Evolutionary conservation across 257 asterid species (phyloP), one percentile per base, ranked within the genome.

Genomic region (Jaltomata sinuosa): DNA sequence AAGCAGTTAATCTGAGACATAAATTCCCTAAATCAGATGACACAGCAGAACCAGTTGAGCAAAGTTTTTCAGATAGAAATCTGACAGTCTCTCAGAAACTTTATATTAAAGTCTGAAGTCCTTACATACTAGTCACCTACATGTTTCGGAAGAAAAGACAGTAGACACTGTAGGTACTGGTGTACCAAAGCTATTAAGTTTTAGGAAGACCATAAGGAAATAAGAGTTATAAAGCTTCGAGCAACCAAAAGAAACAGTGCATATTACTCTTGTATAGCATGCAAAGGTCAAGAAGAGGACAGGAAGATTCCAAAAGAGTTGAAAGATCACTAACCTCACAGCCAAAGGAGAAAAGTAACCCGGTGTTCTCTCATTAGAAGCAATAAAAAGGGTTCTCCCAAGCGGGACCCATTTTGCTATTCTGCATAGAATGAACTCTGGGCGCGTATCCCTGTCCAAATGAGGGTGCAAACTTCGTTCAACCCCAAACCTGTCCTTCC

Each of bases 361-460:
- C 0, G 94, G 92, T 47, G 89, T 89, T 85, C 97, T 91, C 89
- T 95, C 99, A 38, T 97, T 97, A 59, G 99, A 95, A 76, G 98
- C 99, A 77, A 97, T 94, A 81, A 91, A 97, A 47, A 97, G 93
- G 78, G 95, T 95, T 88, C 95, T 91, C 69, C 97, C 97, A 8
- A 91, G 93, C 4, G 92, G 93, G 71, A 93, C 94, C 99, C 99
- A 97, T 84, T 94, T 97, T 8, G 88, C 91, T 57, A 97, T 97
- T 89, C 98, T 91, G 88, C 99, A 97, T 25, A 90, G 92, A 84
- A 97, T 95, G 87, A 94, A 94, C 85, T 95, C 94, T 1, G 99
- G 91, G 27, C 88, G 98, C 25, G 99, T 97, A 87, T 97, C 99
- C 87, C 98, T 86, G 85, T 97, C 99, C 25, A 97, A 88, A 89